phyloP scores from a whole-genome alignment of 1,284 basidiomycete genomes.

The Trichosporon faecale region DNA sequence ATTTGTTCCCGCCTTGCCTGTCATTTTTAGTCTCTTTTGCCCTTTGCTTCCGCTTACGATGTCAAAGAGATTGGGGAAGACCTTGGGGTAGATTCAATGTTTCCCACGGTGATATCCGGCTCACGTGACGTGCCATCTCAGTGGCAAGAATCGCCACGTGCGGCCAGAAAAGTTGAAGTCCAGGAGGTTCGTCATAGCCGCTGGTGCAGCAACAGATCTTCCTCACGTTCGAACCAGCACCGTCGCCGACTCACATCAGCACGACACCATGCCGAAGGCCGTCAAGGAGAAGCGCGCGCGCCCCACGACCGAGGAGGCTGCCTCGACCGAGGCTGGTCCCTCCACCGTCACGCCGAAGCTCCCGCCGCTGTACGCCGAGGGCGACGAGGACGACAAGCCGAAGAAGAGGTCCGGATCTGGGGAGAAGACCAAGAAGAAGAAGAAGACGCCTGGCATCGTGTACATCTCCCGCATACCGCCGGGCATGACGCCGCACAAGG shows the following conservation, averaged over 20 bases:
- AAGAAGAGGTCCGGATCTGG: slow-evolving; percentile 1
- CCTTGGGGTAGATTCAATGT: too few species aligned
- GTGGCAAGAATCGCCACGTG: not conserved
- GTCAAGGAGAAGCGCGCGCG: slow-evolving; percentile 6
- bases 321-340: not conserved
- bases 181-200: not conserved
- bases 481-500: slow-evolving; percentile 97
- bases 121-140: not conserved
- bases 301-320: not conserved
- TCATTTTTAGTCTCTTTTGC: too few species aligned
- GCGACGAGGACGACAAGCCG: not conserved
- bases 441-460: slow-evolving; percentile 65
- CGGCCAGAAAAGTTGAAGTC: slow-evolving; percentile 3
- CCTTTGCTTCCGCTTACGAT: too few species aligned
- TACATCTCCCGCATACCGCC: slow-evolving; percentile 96
- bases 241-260: not conserved
- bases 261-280: not conserved
- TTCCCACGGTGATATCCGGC: too few species aligned
- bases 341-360: not conserved
- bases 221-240: not conserved
- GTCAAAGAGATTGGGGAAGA: too few species aligned
- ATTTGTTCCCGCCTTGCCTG: too few species aligned
- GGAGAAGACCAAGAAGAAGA: slow-evolving; percentile 28
- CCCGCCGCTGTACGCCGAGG: not conserved
- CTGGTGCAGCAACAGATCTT: not conserved